These are phyloP conservation scores for Penicillium angulare DNA, from an alignment of 495 filamentous ascomycete species.

Conservation along the genomic window DNA sequence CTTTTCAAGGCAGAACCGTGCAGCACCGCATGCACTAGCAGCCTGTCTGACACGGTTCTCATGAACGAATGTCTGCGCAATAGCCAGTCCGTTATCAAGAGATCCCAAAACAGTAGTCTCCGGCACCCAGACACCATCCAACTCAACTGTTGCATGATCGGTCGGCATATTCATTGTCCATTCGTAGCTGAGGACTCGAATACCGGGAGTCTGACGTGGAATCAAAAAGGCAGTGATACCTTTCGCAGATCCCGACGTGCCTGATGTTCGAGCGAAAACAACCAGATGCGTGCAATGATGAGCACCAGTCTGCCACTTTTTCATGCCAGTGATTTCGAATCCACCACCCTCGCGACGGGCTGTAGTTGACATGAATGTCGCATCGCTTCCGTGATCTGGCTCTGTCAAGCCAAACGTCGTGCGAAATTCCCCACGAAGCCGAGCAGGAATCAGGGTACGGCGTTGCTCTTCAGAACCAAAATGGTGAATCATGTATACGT, in stretches of 20 bases:
- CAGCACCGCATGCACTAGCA: constrained; percentile 56
- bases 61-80: constrained; percentile 61
- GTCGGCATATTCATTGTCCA: constrained; percentile 65
- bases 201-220: constrained; percentile 41
- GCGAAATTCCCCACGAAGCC: constrained; percentile 46
- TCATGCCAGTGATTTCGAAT: constrained; percentile 52
- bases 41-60: constrained; percentile 63
- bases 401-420: constrained; percentile 61
- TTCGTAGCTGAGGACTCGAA: constrained; percentile 53
- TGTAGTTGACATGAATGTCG: constrained; percentile 55
- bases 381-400: constrained; percentile 59
- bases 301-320: constrained; percentile 63
- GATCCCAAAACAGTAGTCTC: constrained; percentile 45
- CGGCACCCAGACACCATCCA: constrained; percentile 50
- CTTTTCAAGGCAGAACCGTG: constrained; percentile 53
- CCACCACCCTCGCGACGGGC: constrained; percentile 39
- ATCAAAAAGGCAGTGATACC: constrained; percentile 61
- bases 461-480: constrained; percentile 53
- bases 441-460: constrained; percentile 44
- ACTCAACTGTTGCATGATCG: constrained; percentile 54
- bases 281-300: constrained; percentile 58
- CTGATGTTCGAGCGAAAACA: constrained; percentile 55
- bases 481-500: constrained; percentile 55
- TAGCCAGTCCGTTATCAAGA: constrained; percentile 47
- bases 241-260: constrained; percentile 39